phyloP scores from a whole-genome alignment of 2,329 filamentous ascomycete genomes.

The Mariannaea elegans region DNA sequence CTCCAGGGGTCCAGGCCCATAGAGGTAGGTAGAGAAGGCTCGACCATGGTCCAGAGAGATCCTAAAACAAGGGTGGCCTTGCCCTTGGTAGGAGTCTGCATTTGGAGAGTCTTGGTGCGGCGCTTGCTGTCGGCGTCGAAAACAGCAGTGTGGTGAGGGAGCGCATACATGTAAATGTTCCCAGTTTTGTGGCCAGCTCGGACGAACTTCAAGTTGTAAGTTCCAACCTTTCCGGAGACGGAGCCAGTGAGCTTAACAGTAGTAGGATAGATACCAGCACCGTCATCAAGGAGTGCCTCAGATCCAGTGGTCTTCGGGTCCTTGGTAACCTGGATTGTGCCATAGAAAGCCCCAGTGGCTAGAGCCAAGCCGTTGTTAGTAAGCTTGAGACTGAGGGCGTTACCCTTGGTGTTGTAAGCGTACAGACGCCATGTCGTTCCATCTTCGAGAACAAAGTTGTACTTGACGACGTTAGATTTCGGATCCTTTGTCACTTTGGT shows the following conservation, averaged over 20 bases:
- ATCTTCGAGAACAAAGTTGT: constrained; percentile 76
- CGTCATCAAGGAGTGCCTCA: constrained; percentile 77
- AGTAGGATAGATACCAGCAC: constrained; percentile 78
- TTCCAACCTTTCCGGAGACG: constrained; percentile 66
- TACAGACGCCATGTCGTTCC: constrained; percentile 84
- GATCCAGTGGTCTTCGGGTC: constrained; percentile 64
- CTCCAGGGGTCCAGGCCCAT: constrained; percentile 86
- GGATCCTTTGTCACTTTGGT: constrained; percentile 64
- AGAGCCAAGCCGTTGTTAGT: constrained; percentile 71
- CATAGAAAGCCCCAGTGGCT: constrained; percentile 74
- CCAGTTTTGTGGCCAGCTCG: constrained; percentile 71
- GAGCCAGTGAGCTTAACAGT: constrained; percentile 71
- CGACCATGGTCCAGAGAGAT: constrained; percentile 80
- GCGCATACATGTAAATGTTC: constrained; percentile 81
- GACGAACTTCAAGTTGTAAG: constrained; percentile 78
- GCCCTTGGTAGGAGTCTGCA: constrained; percentile 89
- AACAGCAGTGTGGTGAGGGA: constrained; percentile 85
- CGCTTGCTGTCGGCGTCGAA: constrained; percentile 69
- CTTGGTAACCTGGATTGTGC: constrained; percentile 85
- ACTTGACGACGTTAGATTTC: constrained; percentile 77
- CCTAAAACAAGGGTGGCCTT: constrained; percentile 76
- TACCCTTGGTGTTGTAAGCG: constrained; percentile 66
- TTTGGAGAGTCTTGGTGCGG: constrained; percentile 61
- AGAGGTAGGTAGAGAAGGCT: constrained; percentile 73
- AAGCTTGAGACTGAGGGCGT: constrained; percentile 73